Conservation (phyloP, 306 rosid species). For the Luffa acutangula region DNA sequence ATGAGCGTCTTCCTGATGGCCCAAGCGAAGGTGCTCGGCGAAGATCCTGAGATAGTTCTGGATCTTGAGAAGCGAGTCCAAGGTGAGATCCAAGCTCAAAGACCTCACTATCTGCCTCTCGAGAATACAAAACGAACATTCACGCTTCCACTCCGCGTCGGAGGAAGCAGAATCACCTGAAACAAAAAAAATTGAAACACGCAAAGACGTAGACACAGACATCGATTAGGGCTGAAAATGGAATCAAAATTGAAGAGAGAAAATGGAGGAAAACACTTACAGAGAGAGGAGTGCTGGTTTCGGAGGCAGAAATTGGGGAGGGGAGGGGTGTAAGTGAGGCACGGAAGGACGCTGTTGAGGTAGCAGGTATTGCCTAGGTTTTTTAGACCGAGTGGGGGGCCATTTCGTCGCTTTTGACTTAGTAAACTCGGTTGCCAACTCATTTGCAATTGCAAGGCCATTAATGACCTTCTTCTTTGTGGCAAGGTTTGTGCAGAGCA, state of each 20-base stretch:
- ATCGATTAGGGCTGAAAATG: background rate
- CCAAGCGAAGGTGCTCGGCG: constrained; percentile 61
- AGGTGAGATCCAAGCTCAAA: constrained; percentile 47
- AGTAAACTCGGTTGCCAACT: constrained; percentile 91
- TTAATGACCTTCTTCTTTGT: constrained; percentile 44
- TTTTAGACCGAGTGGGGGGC: constrained; percentile 74
- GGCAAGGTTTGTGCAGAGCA: constrained; percentile 33
- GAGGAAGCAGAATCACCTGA: constrained; percentile 74
- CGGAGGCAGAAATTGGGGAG: constrained; percentile 99
- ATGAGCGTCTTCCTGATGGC: constrained; percentile 96
- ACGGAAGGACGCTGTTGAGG: constrained; percentile 98
- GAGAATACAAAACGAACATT: constrained; percentile 79
- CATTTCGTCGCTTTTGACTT: constrained; percentile 66
- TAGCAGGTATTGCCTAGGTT: constrained; percentile 98
- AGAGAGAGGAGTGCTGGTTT: constrained; percentile 62
- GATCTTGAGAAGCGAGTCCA: constrained; percentile 63
- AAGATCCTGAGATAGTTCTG: constrained; percentile 69
- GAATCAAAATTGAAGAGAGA: background rate
- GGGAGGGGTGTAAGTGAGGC: constrained; percentile 98
- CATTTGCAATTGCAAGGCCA: constrained; percentile 93
- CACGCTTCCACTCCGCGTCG: constrained; percentile 41
- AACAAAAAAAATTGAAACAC: background rate
- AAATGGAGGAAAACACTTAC: constrained; percentile 17
- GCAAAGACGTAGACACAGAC: background rate
- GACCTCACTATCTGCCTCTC: constrained; percentile 79